Evolutionary conservation across 768 basidiomycete genomes (phyloP).

Genomic region (Termitomyces heimii): DNA sequence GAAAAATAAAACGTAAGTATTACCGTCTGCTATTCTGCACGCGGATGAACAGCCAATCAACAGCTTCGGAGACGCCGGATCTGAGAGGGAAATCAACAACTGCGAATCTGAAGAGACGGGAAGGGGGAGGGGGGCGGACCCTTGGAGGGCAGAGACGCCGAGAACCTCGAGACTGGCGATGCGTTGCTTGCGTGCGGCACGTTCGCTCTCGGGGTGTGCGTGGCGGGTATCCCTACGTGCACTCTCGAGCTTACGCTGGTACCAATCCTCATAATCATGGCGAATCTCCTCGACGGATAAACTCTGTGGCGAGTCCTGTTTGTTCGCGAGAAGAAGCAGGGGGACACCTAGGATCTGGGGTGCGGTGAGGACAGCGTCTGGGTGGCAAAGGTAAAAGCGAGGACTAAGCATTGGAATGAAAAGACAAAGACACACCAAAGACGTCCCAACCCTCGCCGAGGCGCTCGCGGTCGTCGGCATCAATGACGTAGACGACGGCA

Average conservation of each 20-base stretch:
- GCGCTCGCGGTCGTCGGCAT: constrained; percentile 85
- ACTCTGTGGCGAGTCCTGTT: constrained; percentile 80
- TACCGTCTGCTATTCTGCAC: constrained; percentile 86
- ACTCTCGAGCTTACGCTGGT: constrained; percentile 68
- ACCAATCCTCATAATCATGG: constrained; percentile 85
- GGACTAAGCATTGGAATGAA: too few relatives aligned
- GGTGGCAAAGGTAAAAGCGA: too few relatives aligned
- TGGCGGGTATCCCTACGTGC: constrained; percentile 48
- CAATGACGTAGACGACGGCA: constrained; percentile 93
- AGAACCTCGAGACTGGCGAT: constrained; percentile 82
- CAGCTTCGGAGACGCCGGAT: constrained; percentile 82
- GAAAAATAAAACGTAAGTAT: neutral
- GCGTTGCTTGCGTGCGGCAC: constrained; percentile 40
- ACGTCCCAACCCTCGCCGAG: constrained; percentile 95
- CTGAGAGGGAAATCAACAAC: constrained; percentile 33
- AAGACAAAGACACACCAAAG: constrained; percentile 86
- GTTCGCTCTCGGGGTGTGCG: constrained; percentile 39
- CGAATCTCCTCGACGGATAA: constrained; percentile 88
- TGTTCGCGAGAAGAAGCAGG: constrained; percentile 89
- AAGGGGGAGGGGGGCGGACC: constrained; percentile 52
- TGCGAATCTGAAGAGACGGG: neutral
- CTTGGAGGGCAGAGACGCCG: constrained; percentile 87
- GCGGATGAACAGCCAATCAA: constrained; percentile 92
- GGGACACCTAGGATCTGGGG: constrained; percentile 90
- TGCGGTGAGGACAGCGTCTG: constrained; percentile 81